These are phyloP conservation scores for Fusarium aywerte DNA, from an alignment of 2,329 filamentous ascomycete species.

Conservation along the genomic window DNA sequence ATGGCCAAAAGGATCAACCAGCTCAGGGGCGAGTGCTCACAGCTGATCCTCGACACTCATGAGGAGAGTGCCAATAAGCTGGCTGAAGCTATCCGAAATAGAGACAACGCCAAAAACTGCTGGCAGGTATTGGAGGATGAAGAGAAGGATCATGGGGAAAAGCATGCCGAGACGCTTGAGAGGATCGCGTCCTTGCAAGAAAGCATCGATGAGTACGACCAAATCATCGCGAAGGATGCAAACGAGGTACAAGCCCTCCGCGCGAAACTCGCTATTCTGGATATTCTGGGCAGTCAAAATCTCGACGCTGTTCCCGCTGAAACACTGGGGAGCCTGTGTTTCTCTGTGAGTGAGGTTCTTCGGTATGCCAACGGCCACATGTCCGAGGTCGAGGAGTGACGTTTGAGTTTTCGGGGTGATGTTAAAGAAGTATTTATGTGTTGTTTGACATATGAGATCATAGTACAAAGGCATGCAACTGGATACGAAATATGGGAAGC, in stretches of 20 bases:
- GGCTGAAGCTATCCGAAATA: background rate
- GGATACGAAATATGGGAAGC: background rate
- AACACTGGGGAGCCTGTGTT: background rate
- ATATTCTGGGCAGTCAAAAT: background rate
- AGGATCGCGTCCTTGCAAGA: background rate
- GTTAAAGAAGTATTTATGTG: too few relatives aligned
- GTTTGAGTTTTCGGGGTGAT: too few relatives aligned
- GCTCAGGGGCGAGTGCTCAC: background rate
- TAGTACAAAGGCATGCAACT: background rate
- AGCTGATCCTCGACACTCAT: background rate
- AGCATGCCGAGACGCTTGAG: background rate
- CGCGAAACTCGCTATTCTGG: background rate
- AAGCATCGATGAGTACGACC: background rate
- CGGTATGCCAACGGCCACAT: background rate
- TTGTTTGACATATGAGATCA: background rate
- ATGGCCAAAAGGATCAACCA: background rate
- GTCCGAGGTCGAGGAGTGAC: background rate
- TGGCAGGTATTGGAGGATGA: background rate
- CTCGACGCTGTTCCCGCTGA: background rate
- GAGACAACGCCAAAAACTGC: background rate
- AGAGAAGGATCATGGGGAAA: background rate
- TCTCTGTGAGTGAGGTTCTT: background rate
- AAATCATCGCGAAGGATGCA: background rate
- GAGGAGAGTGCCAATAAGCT: background rate
- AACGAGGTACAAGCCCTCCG: background rate